Evolutionary conservation across 2,329 filamentous ascomycete genomes (phyloP), one percentile per base, ranked within the genome.

Genomic region (Sporothrix mexicana): DNA sequence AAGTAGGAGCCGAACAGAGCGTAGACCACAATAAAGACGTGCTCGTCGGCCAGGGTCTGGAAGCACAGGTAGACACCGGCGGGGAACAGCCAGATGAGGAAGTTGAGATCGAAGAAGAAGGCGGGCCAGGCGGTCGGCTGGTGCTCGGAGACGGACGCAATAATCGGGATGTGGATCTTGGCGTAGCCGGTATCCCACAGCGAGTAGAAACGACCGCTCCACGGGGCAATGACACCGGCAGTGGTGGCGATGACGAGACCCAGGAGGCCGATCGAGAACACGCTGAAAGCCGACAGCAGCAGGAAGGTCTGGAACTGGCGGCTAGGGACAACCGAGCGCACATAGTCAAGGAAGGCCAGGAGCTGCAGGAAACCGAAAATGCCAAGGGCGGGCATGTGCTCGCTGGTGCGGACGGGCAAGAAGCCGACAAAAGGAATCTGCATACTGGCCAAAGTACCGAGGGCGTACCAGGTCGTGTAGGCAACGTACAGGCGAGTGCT

Each of bases 381-480:
- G 81, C 94, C 94, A 20, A 99, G 86, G 30, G 96, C 94, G 73
- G 96, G 93, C 95, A 99, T 99, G 83, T 99, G 96, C 84, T 99
- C 96, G 84, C 94, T 98, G 81, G 94, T 98, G 81, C 94, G 93
- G 80, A 99, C 94, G 30, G 96, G 95, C 84, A 97, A 84, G 86
- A 99, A 99, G 73, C 96, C 96, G 72, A 99, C 97, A 79, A 99
- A 99, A 3, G 96, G 96, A 85, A 99, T 96, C 84, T 99, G 96
- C 95, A 99, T 98, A 85, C 94, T 97, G 72, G 95, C 96, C 82
- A 99, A 83, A 76, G 96, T 98, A 74, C 97, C 96, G 49, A 99
- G 87, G 53, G 95, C 94, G 82, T 97, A 99, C 96, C 97, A 99
- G 1, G 95, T 98, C 59, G 93, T 97, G 83, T 99, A 99, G 80